Conservation (phyloP, 2,329 filamentous ascomycete species). For the Penicillium verrucosum region DNA sequence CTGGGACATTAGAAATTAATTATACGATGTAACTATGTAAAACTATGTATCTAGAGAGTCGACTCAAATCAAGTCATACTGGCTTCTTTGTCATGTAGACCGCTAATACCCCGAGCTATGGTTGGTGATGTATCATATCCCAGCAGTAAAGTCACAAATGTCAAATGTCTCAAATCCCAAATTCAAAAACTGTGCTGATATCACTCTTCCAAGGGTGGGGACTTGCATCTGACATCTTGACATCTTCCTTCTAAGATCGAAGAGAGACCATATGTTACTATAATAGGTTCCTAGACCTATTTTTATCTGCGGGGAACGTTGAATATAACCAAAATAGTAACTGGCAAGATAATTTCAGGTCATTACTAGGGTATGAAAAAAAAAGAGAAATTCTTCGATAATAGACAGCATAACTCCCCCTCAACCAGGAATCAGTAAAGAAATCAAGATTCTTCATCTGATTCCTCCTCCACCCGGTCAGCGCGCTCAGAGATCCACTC, state of each 20-base stretch:
- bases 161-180: conserved; percentile 1
- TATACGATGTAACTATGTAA: background rate
- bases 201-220: background rate
- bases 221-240: background rate
- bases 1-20: background rate
- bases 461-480: conserved; percentile 26
- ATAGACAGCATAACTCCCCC: background rate
- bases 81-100: background rate
- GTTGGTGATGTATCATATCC: conserved; percentile 27
- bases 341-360: background rate
- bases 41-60: background rate
- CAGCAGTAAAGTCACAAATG: background rate
- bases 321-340: background rate
- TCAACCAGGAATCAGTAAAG: background rate
- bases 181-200: background rate
- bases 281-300: background rate
- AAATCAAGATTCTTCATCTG: conserved; percentile 17
- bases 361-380: conserved; percentile 2
- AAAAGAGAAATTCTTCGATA: background rate
- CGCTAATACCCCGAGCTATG: conserved; percentile 5
- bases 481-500: conserved; percentile 45
- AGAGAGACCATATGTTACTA: background rate
- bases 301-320: background rate
- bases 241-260: background rate
- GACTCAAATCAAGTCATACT: background rate